A percentile compares a stretch with the other conserved stretches of the same genome.
Conservation (phyloP, 306 rosid species). For the Cucurbita maxima region DNA sequence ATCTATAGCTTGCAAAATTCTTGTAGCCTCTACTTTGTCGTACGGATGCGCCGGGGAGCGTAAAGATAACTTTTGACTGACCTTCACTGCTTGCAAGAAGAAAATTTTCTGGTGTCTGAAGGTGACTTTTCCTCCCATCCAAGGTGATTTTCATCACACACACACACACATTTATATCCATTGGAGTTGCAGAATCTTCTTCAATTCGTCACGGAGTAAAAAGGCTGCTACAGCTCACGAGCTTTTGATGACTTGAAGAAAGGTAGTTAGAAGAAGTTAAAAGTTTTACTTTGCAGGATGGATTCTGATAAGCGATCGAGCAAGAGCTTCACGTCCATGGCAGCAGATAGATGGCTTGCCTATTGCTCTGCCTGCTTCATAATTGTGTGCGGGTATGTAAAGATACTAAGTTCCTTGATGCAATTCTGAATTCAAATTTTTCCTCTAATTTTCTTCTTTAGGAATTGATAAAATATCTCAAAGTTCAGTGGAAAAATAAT, state of each 20-base stretch:
- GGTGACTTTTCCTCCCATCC: constrained; percentile 3
- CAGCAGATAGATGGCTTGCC: neutral
- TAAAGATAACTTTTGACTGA: neutral
- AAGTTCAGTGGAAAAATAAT: neutral
- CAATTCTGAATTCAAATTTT: neutral
- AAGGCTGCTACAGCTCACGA: neutral
- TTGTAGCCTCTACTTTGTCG: constrained; percentile 13
- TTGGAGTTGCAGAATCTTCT: neutral
- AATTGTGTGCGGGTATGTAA: neutral
- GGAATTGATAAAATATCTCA: neutral
- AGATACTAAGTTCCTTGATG: neutral
- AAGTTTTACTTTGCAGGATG: neutral
- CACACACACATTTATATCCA: neutral
- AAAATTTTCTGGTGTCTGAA: constrained; percentile 1
- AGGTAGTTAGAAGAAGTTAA: neutral
- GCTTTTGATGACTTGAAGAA: neutral
- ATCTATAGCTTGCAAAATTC: constrained; percentile 11
- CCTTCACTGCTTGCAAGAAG: constrained; percentile 12
- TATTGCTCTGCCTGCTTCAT: neutral
- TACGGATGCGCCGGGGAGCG: neutral
- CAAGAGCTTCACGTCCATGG: neutral
- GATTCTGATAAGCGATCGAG: neutral
- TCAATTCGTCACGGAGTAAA: neutral
- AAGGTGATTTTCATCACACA: neutral
- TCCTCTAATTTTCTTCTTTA: neutral